phyloP scores from a whole-genome alignment of 768 basidiomycete species.

The Crucibulum laeve region DNA sequence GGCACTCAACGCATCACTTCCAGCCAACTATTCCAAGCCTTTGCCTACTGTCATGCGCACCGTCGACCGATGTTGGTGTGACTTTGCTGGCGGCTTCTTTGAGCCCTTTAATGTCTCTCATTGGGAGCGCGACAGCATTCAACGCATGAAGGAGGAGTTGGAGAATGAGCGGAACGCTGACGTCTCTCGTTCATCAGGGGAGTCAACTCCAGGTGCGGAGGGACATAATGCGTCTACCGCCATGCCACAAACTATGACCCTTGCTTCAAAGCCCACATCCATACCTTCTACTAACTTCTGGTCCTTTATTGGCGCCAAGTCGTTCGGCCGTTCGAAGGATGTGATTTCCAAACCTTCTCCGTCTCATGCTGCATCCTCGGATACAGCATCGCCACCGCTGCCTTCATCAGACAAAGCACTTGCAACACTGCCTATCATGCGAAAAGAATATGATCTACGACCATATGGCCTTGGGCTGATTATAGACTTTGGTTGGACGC shows the following conservation, averaged over 20 bases:
- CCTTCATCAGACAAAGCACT: slow-evolving; percentile 8
- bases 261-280: no score
- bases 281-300: no score
- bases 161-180: slow-evolving; percentile 26
- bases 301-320: no score
- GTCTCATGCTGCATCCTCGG: slow-evolving; percentile 8
- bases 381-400: slow-evolving; percentile 8
- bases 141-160: slow-evolving; percentile 36
- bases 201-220: no score
- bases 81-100: slow-evolving; percentile 62
- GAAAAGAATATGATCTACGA: slow-evolving; percentile 66
- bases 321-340: no score
- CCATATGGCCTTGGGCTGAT: slow-evolving; percentile 69
- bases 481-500: slow-evolving; percentile 70
- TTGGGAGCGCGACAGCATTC: slow-evolving; percentile 70
- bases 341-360: no score
- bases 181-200: no score
- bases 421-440: slow-evolving; percentile 21
- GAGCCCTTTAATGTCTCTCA: slow-evolving; percentile 71
- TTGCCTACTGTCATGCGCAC: slow-evolving; percentile 59
- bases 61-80: slow-evolving; percentile 85
- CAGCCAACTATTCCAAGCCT: slow-evolving; percentile 33
- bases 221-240: no score
- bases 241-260: no score
- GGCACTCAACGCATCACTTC: slow-evolving; percentile 49